These are phyloP conservation scores for Lasiosphaeria ovina DNA, from an alignment of 495 filamentous ascomycete genomes.

Conservation along the genomic window DNA sequence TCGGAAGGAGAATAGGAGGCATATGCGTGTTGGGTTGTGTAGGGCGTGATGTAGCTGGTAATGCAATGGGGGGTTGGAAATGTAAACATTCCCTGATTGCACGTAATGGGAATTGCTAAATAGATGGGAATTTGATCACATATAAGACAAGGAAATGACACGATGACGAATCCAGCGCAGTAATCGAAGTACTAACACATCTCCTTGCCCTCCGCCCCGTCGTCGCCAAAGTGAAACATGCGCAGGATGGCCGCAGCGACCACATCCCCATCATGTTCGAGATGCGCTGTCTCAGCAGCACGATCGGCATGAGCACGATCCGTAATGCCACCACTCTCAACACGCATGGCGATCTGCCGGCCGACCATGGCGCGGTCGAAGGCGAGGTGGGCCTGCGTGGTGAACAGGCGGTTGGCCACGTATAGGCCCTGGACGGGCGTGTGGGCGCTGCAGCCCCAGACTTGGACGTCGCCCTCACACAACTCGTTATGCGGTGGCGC, in stretches of 20 bases:
- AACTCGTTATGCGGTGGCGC: slow-evolving; percentile 23
- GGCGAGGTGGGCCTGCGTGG: slow-evolving; percentile 85
- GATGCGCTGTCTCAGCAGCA: slow-evolving; percentile 29
- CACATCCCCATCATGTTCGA: slow-evolving; percentile 32
- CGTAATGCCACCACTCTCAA: slow-evolving; percentile 60
- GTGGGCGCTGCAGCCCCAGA: slow-evolving; percentile 36
- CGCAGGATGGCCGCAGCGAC: slow-evolving; percentile 35
- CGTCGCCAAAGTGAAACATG: slow-evolving; percentile 37
- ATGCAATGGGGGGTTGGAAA: too few relatives aligned
- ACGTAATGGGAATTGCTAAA: too few relatives aligned
- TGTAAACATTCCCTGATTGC: too few relatives aligned
- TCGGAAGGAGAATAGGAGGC: too few relatives aligned
- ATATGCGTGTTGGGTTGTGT: too few relatives aligned
- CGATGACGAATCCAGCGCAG: too few relatives aligned
- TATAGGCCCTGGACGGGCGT: slow-evolving; percentile 77
- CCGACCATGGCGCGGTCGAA: slow-evolving; percentile 70
- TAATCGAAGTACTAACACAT: too few relatives aligned
- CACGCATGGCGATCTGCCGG: slow-evolving; percentile 59
- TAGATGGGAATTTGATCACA: too few relatives aligned
- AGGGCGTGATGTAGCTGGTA: too few relatives aligned
- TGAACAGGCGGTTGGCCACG: slow-evolving; percentile 57
- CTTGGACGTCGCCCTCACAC: slow-evolving; percentile 35
- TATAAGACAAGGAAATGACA: too few relatives aligned
- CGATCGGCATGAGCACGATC: slow-evolving; percentile 41
- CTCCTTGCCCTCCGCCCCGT: slow-evolving; percentile 2